phyloP scores from a whole-genome alignment of 495 filamentous ascomycete species.

The Aeminium ludgeri region DNA sequence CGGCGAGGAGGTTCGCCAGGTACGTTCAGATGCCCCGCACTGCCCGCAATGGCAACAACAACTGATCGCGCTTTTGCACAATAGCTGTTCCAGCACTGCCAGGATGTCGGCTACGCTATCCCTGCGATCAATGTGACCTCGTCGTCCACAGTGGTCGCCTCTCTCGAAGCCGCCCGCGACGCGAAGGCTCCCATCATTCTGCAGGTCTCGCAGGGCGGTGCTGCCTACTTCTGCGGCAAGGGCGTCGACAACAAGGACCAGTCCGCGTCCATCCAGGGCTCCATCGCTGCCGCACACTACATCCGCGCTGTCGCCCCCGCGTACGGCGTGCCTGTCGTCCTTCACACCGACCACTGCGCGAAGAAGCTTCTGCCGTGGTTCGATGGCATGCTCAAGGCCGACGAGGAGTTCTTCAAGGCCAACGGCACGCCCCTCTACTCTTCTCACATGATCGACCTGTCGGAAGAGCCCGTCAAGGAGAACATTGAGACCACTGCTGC shows the following conservation, averaged over 20 bases:
- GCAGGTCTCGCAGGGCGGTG: constrained; percentile 83
- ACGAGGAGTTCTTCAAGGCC: constrained; percentile 84
- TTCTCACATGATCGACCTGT: constrained; percentile 94
- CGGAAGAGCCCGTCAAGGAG: constrained; percentile 68
- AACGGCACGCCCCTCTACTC: constrained; percentile 88
- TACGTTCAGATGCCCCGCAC: constrained; percentile 6
- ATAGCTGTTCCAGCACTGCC: constrained; percentile 68
- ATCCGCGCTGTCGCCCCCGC: constrained; percentile 72
- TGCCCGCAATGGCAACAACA: not conserved
- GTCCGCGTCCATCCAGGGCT: constrained; percentile 71
- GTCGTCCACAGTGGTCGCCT: constrained; percentile 70
- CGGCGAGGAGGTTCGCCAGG: constrained; percentile 59
- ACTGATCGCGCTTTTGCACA: not conserved
- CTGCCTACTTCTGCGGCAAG: constrained; percentile 90
- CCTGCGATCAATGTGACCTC: constrained; percentile 93
- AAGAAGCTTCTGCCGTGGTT: constrained; percentile 49
- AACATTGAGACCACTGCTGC: constrained; percentile 84
- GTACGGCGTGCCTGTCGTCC: constrained; percentile 81
- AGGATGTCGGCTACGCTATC: constrained; percentile 73
- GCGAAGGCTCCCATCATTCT: constrained; percentile 75
- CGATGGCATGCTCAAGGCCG: constrained; percentile 83
- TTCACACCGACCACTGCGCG: constrained; percentile 58
- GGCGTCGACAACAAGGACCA: constrained; percentile 76
- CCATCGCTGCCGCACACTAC: constrained; percentile 81
- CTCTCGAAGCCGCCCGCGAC: constrained; percentile 87